A percentile compares a stretch with the other conserved stretches of the same genome.
These are phyloP conservation scores for Rhizomucor miehei DNA, from an alignment of 371 early-diverging fungal species.

Conservation along the genomic window DNA sequence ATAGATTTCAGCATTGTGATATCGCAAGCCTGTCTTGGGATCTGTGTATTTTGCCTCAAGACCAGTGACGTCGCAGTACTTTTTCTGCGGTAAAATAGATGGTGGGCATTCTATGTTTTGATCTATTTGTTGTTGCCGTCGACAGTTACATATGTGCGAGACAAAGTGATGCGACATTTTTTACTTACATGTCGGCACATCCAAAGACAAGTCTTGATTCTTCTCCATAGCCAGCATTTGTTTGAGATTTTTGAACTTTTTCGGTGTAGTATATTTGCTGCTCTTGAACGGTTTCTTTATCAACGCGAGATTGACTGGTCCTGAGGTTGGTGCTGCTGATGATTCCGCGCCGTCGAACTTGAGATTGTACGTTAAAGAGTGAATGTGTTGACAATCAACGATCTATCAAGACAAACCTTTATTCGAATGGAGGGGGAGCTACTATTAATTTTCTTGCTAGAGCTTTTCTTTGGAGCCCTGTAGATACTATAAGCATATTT, in stretches of 20 bases:
- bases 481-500: neutral
- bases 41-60: constrained; percentile 83
- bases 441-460: constrained; percentile 3
- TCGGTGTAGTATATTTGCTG: constrained; percentile 55
- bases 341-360: constrained; percentile 2
- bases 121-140: constrained; percentile 51
- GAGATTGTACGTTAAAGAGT: neutral
- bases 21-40: constrained; percentile 83
- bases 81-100: constrained; percentile 78
- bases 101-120: constrained; percentile 85
- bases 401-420: neutral
- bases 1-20: constrained; percentile 82
- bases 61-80: constrained; percentile 92
- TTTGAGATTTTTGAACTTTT: constrained; percentile 74
- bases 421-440: neutral
- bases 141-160: neutral
- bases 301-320: constrained; percentile 31
- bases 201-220: constrained; percentile 55
- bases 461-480: constrained; percentile 17
- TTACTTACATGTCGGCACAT: constrained; percentile 71
- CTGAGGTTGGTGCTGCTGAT: constrained; percentile 1
- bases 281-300: constrained; percentile 70
- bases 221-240: constrained; percentile 77
- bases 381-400: neutral
- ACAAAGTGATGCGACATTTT: neutral